phyloP scores from a whole-genome alignment of 495 filamentous ascomycete species.

The Neurospora sp. region DNA sequence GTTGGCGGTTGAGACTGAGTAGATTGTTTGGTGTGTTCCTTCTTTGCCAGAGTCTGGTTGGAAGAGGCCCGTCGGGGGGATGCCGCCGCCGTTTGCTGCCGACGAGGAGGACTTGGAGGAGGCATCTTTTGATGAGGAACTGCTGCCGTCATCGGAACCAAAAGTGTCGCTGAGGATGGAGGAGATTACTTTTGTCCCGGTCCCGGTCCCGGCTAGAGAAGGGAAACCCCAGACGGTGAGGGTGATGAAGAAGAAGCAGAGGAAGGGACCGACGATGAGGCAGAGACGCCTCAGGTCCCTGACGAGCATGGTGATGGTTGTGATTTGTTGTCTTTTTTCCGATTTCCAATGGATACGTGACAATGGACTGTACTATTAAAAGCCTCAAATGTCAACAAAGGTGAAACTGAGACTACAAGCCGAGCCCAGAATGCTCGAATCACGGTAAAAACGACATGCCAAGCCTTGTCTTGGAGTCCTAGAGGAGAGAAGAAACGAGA shows the following conservation, averaged over 20 bases:
- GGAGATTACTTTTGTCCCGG: conserved; percentile 1
- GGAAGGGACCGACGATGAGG: conserved; percentile 17
- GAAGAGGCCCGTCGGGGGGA: not conserved
- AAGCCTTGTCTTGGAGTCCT: not conserved
- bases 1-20: conserved; percentile 31
- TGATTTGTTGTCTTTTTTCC: not conserved
- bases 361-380: not conserved
- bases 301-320: conserved; percentile 17
- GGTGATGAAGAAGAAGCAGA: conserved; percentile 15
- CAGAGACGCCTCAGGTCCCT: conserved; percentile 21
- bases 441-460: not conserved
- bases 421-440: not conserved
- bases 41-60: not conserved
- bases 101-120: not conserved
- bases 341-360: not conserved
- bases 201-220: not conserved
- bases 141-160: not conserved
- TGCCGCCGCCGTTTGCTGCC: not conserved
- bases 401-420: not conserved
- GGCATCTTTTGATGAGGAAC: not conserved
- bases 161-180: conserved; percentile 1
- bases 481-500: not conserved
- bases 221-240: conserved; percentile 11
- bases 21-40: conserved; percentile 24
- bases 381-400: not conserved